Evolutionary conservation across 441 rosid species (phyloP).

Genomic region (Eutrema salsugineum): DNA sequence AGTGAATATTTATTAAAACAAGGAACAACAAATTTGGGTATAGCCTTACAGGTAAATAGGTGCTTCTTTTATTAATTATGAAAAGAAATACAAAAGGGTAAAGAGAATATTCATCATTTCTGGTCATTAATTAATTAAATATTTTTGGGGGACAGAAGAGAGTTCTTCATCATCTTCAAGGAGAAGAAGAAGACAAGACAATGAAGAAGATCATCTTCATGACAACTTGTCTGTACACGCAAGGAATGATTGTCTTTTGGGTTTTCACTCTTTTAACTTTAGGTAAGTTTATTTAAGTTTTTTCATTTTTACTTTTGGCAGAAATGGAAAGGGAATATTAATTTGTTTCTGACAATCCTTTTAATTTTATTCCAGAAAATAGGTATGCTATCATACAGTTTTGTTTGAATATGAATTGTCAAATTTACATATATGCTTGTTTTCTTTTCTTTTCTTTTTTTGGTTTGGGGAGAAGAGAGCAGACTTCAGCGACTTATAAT

Average conservation of each 20-base stretch:
- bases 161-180: slow-evolving; percentile 33
- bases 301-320: neutral
- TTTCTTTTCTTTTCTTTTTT: neutral
- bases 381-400: slow-evolving; percentile 28
- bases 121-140: neutral
- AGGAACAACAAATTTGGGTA: neutral
- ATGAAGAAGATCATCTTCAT: slow-evolving; percentile 29
- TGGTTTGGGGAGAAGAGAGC: slow-evolving; percentile 24
- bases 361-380: slow-evolving; percentile 28
- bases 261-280: slow-evolving; percentile 34
- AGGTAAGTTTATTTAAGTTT: slow-evolving; percentile 18
- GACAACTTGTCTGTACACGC: slow-evolving; percentile 36
- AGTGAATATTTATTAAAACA: slow-evolving; percentile 13
- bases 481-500: slow-evolving; percentile 32
- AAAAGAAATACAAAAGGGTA: neutral
- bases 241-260: slow-evolving; percentile 39
- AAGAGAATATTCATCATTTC: slow-evolving; percentile 32
- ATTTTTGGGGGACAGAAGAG: slow-evolving; percentile 28
- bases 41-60: slow-evolving; percentile 10
- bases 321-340: slow-evolving; percentile 27
- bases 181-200: slow-evolving; percentile 37
- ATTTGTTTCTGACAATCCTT: slow-evolving; percentile 32
- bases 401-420: slow-evolving; percentile 32
- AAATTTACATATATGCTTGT: neutral
- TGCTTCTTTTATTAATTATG: slow-evolving; percentile 15